A percentile compares a stretch with the other conserved stretches of the same genome.
phyloP scores from a whole-genome alignment of 2,329 filamentous ascomycete genomes.

The Dothideomycetidae sp. region DNA sequence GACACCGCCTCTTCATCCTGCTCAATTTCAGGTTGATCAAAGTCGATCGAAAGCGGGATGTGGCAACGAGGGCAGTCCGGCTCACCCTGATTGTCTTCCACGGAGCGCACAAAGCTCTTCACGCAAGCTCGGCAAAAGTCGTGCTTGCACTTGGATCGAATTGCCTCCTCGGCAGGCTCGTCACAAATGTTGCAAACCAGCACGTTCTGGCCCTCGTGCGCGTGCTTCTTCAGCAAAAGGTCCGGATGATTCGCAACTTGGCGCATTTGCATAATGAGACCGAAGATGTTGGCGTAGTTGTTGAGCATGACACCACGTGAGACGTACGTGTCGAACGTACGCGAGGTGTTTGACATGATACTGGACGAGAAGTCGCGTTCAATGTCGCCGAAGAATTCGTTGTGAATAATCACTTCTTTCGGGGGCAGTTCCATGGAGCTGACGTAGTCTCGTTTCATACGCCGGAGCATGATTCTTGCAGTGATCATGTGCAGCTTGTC shows the following conservation, averaged over 20 bases:
- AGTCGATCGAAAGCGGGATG: slow-evolving; percentile 75
- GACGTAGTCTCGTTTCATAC: slow-evolving; percentile 85
- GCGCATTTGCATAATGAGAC: slow-evolving; percentile 97
- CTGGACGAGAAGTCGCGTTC: slow-evolving; percentile 91
- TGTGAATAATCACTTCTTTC: slow-evolving; percentile 82
- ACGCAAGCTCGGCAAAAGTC: slow-evolving; percentile 79
- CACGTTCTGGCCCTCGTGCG: slow-evolving; percentile 74
- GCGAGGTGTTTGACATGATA: slow-evolving; percentile 83
- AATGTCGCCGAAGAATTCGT: slow-evolving; percentile 91
- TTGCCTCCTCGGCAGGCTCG: slow-evolving; percentile 86
- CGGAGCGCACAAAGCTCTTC: slow-evolving; percentile 65
- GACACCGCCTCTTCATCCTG: slow-evolving; percentile 77
- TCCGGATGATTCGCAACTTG: slow-evolving; percentile 96
- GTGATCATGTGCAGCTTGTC: slow-evolving; percentile 76
- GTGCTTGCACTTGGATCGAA: slow-evolving; percentile 82
- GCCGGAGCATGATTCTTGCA: slow-evolving; percentile 86
- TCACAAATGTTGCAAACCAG: slow-evolving; percentile 91
- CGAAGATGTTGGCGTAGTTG: slow-evolving; percentile 98
- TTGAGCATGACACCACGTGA: slow-evolving; percentile 83
- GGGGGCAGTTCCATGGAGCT: slow-evolving; percentile 92
- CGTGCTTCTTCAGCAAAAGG: slow-evolving; percentile 76
- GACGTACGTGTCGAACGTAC: slow-evolving; percentile 92
- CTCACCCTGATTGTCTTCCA: slow-evolving; percentile 46
- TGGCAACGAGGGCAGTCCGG: slow-evolving; percentile 82
- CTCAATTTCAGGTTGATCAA: slow-evolving; percentile 89